Conservation (phyloP, 2,329 filamentous ascomycete genomes). For the Aspergillus pseudotamarii region DNA sequence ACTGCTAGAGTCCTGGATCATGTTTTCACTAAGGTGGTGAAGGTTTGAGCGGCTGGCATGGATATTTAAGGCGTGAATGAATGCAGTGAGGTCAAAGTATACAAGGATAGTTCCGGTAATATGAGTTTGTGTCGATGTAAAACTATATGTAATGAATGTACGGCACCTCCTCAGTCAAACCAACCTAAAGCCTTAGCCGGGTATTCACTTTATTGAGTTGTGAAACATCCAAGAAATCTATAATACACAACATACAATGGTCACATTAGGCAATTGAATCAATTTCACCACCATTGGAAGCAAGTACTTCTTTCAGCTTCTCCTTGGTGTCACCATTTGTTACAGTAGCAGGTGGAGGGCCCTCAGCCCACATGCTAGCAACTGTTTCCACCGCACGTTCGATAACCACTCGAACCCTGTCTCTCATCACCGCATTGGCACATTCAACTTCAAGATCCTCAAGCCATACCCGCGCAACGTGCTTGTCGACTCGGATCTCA, state of each 20-base stretch:
- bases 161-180: no score
- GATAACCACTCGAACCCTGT: conserved; percentile 84
- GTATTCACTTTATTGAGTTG: background rate
- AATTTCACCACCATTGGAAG: conserved; percentile 25
- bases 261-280: conserved; percentile 28
- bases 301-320: conserved; percentile 16
- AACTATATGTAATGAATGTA: background rate
- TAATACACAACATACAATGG: conserved; percentile 20
- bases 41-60: background rate
- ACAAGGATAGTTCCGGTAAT: background rate
- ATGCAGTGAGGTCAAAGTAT: background rate
- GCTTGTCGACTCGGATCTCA: conserved; percentile 83
- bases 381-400: conserved; percentile 88
- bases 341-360: conserved; percentile 24
- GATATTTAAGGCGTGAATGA: no score
- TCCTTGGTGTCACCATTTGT: conserved; percentile 28
- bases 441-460: conserved; percentile 92
- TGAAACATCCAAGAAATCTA: conserved; percentile 9
- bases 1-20: conserved; percentile 57
- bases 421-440: conserved; percentile 73
- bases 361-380: conserved; percentile 63
- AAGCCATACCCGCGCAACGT: conserved; percentile 85
- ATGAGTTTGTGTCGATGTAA: background rate
- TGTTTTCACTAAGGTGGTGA: conserved; percentile 41
- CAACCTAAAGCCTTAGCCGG: background rate